Percentiles rank a stretch among this genome's conserved stretches.
phyloP scores from a whole-genome alignment of 306 rosid species.

The Mimosa pudica region DNA sequence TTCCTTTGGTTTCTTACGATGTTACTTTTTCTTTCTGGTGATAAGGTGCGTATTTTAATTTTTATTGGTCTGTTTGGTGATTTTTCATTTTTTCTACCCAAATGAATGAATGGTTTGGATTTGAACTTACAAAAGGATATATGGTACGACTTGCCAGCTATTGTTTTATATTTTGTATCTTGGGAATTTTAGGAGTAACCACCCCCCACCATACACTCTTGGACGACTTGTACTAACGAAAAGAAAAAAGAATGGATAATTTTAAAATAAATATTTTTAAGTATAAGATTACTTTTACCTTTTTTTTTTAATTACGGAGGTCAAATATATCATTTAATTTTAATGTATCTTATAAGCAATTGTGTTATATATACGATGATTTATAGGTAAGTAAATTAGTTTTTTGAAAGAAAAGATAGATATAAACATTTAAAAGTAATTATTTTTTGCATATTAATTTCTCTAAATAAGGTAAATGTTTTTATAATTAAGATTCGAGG shows the following conservation, averaged over 20 bases:
- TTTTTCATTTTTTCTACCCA: not conserved
- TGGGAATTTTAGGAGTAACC: constrained; percentile 28
- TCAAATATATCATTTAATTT: too few relatives aligned
- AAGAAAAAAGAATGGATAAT: not conserved
- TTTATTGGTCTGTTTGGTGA: not conserved
- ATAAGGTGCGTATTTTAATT: not conserved
- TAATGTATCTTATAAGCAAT: too few relatives aligned
- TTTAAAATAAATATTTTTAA: not conserved
- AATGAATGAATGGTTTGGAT: not conserved
- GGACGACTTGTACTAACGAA: constrained; percentile 18
- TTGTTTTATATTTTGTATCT: constrained; percentile 5
- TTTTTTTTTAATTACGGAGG: too few relatives aligned
- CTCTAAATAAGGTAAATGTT: too few relatives aligned
- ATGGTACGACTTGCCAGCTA: constrained; percentile 39
- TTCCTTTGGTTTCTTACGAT: constrained; percentile 5
- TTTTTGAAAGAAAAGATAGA: too few relatives aligned
- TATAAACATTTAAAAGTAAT: too few relatives aligned
- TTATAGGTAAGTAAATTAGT: too few relatives aligned
- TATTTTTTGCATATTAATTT: too few relatives aligned
- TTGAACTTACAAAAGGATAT: constrained; percentile 27
- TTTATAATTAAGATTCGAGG: not conserved
- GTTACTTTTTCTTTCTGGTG: not conserved
- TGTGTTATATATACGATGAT: too few relatives aligned
- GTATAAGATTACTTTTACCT: too few relatives aligned
- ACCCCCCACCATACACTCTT: constrained; percentile 28